Evolutionary conservation across 192 early-diverging fungal genomes (phyloP).

Genomic region (Coemansia biformis): DNA sequence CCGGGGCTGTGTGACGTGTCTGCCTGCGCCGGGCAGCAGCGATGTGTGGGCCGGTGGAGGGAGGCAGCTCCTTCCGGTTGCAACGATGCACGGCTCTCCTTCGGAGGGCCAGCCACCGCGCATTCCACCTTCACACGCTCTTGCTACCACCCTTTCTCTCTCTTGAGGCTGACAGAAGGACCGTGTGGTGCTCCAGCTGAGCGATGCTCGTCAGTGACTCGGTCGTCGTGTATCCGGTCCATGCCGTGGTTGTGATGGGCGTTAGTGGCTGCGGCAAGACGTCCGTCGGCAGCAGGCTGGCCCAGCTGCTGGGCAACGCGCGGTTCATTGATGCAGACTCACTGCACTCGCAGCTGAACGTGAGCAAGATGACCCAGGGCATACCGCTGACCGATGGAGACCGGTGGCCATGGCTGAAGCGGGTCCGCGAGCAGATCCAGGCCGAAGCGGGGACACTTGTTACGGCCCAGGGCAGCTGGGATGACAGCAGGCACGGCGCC

Average conservation of each 20-base stretch:
- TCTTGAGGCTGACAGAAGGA: too few relatives aligned
- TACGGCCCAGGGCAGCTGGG: slow-evolving; percentile 2
- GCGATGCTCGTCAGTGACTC: slow-evolving; percentile 34
- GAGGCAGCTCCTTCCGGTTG: too few relatives aligned
- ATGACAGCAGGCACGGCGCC: background rate
- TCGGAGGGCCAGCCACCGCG: too few relatives aligned
- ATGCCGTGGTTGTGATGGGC: slow-evolving; percentile 60
- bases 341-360: slow-evolving; percentile 55
- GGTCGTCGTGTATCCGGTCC: slow-evolving; percentile 39
- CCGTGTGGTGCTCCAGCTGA: too few relatives aligned
- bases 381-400: slow-evolving; percentile 59
- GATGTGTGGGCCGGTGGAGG: too few relatives aligned
- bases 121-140: too few relatives aligned
- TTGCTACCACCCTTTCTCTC: too few relatives aligned
- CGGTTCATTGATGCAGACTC: slow-evolving; percentile 62
- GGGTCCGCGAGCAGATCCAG: slow-evolving; percentile 45
- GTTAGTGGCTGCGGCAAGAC: slow-evolving; percentile 60
- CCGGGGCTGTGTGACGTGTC: too few relatives aligned
- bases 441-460: slow-evolving; percentile 20
- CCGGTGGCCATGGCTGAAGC: slow-evolving; percentile 60
- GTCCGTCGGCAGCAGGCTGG: slow-evolving; percentile 42
- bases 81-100: too few relatives aligned
- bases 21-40: too few relatives aligned
- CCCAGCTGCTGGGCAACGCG: slow-evolving; percentile 36
- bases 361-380: slow-evolving; percentile 62